These are phyloP conservation scores for Cubamyces sp. DNA, from an alignment of 768 basidiomycete species.

Conservation along the genomic window DNA sequence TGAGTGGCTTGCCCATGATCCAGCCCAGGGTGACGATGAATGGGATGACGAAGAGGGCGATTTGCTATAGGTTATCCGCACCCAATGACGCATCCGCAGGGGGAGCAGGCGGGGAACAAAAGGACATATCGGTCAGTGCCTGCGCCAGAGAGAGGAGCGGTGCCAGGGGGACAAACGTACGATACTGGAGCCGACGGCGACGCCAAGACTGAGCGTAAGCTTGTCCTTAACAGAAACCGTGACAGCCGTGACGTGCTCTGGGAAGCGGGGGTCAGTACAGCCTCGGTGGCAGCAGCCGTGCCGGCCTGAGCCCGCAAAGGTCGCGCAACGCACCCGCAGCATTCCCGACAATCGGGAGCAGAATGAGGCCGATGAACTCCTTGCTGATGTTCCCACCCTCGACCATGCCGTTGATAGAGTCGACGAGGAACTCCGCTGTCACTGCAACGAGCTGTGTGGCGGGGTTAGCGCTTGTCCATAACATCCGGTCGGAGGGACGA, in stretches of 20 bases:
- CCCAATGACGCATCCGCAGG: not conserved
- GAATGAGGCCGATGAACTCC: constrained; percentile 85
- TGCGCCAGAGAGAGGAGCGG: not conserved
- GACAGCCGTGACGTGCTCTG: constrained; percentile 90
- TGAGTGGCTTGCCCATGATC: constrained; percentile 79
- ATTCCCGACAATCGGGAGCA: constrained; percentile 92
- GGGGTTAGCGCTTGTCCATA: constrained; percentile 1
- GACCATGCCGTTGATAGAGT: constrained; percentile 80
- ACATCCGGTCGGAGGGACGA: not conserved
- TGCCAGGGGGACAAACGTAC: constrained; percentile 45
- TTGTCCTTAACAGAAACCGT: constrained; percentile 91
- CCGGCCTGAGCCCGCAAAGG: not conserved
- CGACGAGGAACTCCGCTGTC: constrained; percentile 70
- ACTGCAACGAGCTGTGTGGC: constrained; percentile 48
- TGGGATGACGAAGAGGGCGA: constrained; percentile 85
- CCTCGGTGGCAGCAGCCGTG: not conserved
- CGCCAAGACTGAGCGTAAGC: constrained; percentile 82
- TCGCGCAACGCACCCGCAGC: constrained; percentile 58
- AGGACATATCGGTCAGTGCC: not conserved
- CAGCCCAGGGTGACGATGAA: constrained; percentile 80
- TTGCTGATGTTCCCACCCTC: constrained; percentile 56
- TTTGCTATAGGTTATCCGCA: constrained; percentile 57
- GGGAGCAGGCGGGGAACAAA: not conserved
- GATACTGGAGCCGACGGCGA: constrained; percentile 87
- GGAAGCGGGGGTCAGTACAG: constrained; percentile 19